A percentile compares a stretch with the other conserved stretches of the same genome.
phyloP scores from a whole-genome alignment of 345 rosid species.

The Eucalyptus cloeziana region DNA sequence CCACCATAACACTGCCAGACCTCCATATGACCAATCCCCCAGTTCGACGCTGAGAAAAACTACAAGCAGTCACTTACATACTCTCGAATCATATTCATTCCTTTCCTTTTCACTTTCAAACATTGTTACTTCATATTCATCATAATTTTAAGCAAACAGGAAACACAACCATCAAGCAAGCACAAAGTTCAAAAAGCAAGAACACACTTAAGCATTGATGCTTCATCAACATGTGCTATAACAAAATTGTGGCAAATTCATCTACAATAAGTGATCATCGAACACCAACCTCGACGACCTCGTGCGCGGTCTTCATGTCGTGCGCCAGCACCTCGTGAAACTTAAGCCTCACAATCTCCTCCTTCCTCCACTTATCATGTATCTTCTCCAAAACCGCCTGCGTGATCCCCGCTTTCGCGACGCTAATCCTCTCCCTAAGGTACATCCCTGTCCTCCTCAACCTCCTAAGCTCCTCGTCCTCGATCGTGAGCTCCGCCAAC shows the following conservation, averaged over 20 bases:
- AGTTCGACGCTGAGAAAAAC: slow-evolving; percentile 82
- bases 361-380: slow-evolving; percentile 91
- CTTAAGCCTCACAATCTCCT: slow-evolving; percentile 86
- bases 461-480: slow-evolving; percentile 76
- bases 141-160: neutral
- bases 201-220: neutral
- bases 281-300: slow-evolving; percentile 79
- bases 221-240: neutral
- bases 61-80: slow-evolving; percentile 14
- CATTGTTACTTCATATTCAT: neutral
- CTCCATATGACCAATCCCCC: slow-evolving; percentile 93
- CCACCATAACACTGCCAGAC: slow-evolving; percentile 98
- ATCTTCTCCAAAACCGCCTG: slow-evolving; percentile 73
- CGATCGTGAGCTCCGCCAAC: slow-evolving; percentile 79
- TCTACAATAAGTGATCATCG: neutral
- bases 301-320: slow-evolving; percentile 95
- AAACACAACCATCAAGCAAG: neutral
- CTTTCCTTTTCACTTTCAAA: neutral
- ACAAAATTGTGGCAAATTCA: neutral
- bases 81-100: neutral
- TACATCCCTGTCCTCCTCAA: slow-evolving; percentile 68
- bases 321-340: slow-evolving; percentile 86
- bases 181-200: neutral
- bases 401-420: slow-evolving; percentile 89
- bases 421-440: slow-evolving; percentile 66